Conservation (phyloP, 768 basidiomycete species). For the Russula brevipes region DNA sequence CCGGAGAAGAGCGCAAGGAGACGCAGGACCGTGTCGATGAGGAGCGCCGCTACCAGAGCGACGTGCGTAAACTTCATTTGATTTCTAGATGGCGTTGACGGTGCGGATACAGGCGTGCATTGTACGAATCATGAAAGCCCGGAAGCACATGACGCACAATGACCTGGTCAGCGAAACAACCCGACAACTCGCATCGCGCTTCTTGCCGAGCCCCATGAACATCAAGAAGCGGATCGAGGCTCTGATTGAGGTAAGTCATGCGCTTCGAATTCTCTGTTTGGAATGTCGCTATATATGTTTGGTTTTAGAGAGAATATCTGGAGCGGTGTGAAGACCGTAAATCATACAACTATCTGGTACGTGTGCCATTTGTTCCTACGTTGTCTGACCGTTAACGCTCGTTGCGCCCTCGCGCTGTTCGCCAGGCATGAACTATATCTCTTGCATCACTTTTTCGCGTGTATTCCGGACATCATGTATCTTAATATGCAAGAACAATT, state of each 20-base stretch:
- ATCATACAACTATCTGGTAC: slow-evolving; percentile 67
- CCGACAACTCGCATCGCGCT: slow-evolving; percentile 75
- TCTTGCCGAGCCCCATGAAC: slow-evolving; percentile 75
- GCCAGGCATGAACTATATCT: slow-evolving; percentile 19
- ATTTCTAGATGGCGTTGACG: not conserved
- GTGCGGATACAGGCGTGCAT: slow-evolving; percentile 74
- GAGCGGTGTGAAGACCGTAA: slow-evolving; percentile 84
- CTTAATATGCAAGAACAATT: not conserved
- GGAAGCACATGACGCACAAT: slow-evolving; percentile 83
- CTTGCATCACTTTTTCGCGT: slow-evolving; percentile 10
- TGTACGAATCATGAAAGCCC: slow-evolving; percentile 95
- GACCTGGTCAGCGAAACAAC: slow-evolving; percentile 90
- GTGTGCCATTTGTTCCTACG: not conserved
- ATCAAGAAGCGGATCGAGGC: slow-evolving; percentile 94
- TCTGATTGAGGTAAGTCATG: slow-evolving; percentile 74
- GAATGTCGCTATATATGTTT: not conserved
- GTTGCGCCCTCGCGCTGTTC: not conserved
- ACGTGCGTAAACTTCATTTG: slow-evolving; percentile 47
- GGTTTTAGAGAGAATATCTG: slow-evolving; percentile 79
- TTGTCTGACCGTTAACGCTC: not conserved
- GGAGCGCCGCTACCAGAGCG: slow-evolving; percentile 82
- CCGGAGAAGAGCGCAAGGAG: slow-evolving; percentile 78
- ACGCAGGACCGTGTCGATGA: slow-evolving; percentile 89
- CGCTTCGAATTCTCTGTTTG: not conserved
- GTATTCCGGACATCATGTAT: slow-evolving; percentile 16